Conservation (phyloP, 75 land plant genomes). For the Chamaecyparis obtusa region DNA sequence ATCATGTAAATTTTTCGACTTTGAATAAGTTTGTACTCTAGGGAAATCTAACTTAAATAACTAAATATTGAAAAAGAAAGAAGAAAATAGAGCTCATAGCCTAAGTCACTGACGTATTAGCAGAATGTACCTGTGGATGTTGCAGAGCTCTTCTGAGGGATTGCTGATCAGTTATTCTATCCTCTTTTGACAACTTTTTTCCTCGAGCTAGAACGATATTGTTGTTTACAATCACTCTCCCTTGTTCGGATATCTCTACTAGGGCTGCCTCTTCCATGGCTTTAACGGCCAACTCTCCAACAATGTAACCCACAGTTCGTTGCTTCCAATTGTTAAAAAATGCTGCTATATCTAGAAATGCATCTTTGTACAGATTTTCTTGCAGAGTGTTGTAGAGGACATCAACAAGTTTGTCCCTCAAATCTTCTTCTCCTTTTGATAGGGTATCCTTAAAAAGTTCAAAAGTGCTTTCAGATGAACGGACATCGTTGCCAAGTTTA, state of each 20-base stretch:
- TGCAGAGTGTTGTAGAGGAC: neutral
- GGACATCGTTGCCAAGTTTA: neutral
- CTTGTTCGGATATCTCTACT: neutral
- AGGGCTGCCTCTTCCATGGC: neutral
- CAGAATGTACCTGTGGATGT: neutral
- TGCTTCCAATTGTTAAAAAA: neutral
- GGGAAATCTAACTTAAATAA: neutral
- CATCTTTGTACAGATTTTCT: neutral
- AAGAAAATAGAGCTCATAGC: neutral
- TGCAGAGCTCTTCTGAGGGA: neutral
- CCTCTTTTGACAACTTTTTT: neutral
- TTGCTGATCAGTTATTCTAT: neutral
- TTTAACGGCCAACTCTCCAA: neutral
- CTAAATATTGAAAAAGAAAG: neutral
- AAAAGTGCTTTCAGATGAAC: neutral
- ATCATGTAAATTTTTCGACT: too few species aligned
- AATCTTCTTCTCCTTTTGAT: neutral
- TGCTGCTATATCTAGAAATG: neutral
- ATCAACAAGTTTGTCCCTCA: neutral
- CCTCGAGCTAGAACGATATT: neutral
- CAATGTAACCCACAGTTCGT: neutral
- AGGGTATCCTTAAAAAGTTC: neutral
- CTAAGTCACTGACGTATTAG: neutral
- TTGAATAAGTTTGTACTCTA: neutral
- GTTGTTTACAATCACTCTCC: neutral